Conservation (phyloP, 441 rosid genomes). For the Hura crepitans region DNA sequence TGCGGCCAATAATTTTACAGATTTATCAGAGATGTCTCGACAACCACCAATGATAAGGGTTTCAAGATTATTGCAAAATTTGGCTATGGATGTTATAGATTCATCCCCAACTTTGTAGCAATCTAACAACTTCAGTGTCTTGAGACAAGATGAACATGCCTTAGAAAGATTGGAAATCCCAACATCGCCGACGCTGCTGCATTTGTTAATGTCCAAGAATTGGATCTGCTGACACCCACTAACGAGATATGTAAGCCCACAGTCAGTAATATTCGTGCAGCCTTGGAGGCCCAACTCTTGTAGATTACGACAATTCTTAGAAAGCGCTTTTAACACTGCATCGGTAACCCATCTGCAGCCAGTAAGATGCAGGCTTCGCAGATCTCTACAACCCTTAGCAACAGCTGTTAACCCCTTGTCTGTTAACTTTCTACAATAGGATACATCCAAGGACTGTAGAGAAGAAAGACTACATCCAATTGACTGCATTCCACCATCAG, state of each 20-base stretch:
- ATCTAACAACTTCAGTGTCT: conserved; percentile 71
- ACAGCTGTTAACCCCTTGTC: conserved; percentile 76
- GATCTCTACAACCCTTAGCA: conserved; percentile 67
- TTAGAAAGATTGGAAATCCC: conserved; percentile 62
- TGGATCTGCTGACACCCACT: conserved; percentile 57
- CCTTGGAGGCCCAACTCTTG: conserved; percentile 72
- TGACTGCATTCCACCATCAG: conserved; percentile 65
- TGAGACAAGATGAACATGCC: conserved; percentile 60
- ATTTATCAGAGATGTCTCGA: conserved; percentile 56
- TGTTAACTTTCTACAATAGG: conserved; percentile 70
- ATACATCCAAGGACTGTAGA: conserved; percentile 75
- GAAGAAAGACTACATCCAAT: conserved; percentile 63
- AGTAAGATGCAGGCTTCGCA: conserved; percentile 57
- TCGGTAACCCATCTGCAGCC: conserved; percentile 68
- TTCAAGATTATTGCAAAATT: conserved; percentile 62
- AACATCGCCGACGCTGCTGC: conserved; percentile 67
- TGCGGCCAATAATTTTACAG: conserved; percentile 54
- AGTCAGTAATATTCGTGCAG: conserved; percentile 61
- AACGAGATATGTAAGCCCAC: conserved; percentile 62
- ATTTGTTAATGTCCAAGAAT: conserved; percentile 67
- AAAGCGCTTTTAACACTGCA: conserved; percentile 43
- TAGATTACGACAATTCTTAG: conserved; percentile 53
- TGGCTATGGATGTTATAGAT: conserved; percentile 57
- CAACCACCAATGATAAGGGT: conserved; percentile 82
- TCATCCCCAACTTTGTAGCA: conserved; percentile 72